These are phyloP conservation scores for Nicotiana paniculata DNA, from an alignment of 257 asterid species.

Conservation along the genomic window DNA sequence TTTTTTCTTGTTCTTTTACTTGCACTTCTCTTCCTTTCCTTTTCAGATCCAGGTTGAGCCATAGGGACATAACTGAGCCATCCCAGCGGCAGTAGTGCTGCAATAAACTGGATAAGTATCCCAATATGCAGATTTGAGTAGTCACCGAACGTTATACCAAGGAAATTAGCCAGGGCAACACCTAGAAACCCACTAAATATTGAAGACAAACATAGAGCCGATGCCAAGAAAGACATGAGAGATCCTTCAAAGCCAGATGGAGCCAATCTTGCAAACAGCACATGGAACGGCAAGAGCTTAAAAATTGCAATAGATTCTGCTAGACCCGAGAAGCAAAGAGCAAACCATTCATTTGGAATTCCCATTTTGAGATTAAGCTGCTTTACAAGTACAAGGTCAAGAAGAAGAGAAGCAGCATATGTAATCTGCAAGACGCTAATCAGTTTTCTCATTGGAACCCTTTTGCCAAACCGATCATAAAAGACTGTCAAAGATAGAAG, in stretches of 20 bases:
- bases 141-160: constrained; percentile 55
- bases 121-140: constrained; percentile 66
- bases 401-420: constrained; percentile 64
- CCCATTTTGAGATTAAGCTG: constrained; percentile 55
- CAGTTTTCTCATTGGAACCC: constrained; percentile 49
- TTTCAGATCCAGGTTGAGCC: constrained; percentile 30
- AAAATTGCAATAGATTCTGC: constrained; percentile 78
- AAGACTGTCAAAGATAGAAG: constrained; percentile 53
- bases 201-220: constrained; percentile 64
- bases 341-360: constrained; percentile 64
- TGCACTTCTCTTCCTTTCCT: constrained; percentile 30
- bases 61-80: constrained; percentile 54
- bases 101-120: constrained; percentile 56
- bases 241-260: constrained; percentile 84
- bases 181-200: constrained; percentile 64
- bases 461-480: constrained; percentile 52
- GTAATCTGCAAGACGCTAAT: constrained; percentile 36
- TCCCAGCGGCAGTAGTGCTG: constrained; percentile 55
- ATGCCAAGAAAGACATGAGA: constrained; percentile 65
- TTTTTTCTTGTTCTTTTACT: constrained; percentile 42
- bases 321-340: constrained; percentile 70
- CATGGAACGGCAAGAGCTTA: constrained; percentile 70
- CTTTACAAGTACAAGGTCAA: constrained; percentile 62
- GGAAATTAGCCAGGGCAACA: constrained; percentile 54
- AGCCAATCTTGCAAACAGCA: constrained; percentile 69